Conservation (phyloP, 805 yeast species). For the Barnettozyma populi region DNA sequence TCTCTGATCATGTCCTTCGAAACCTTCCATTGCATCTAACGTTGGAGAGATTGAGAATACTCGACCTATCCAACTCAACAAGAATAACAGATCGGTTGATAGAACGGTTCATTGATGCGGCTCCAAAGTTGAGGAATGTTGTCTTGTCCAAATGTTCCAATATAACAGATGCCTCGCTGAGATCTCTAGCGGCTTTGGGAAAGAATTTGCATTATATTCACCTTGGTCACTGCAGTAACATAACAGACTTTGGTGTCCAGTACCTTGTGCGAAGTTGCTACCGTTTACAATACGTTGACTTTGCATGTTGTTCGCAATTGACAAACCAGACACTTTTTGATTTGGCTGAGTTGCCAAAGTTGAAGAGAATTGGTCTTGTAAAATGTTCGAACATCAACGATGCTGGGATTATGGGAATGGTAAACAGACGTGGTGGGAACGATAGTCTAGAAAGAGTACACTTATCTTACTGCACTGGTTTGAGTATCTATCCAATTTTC, state of each 20-base stretch:
- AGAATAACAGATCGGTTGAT: slow-evolving; percentile 77
- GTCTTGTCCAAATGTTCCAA: slow-evolving; percentile 84
- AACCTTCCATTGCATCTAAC: slow-evolving; percentile 41
- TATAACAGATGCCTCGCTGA: slow-evolving; percentile 75
- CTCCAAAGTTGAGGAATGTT: slow-evolving; percentile 84
- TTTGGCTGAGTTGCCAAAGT: slow-evolving; percentile 67
- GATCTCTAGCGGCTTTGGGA: slow-evolving; percentile 67
- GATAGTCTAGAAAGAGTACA: slow-evolving; percentile 91
- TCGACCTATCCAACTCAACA: slow-evolving; percentile 81
- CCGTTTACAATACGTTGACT: slow-evolving; percentile 84
- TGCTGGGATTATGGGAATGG: slow-evolving; percentile 67
- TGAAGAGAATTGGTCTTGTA: slow-evolving; percentile 88
- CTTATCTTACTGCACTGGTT: slow-evolving; percentile 80
- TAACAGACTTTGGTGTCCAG: slow-evolving; percentile 85
- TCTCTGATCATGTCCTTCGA: slow-evolving; percentile 63
- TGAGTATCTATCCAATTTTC: slow-evolving; percentile 74
- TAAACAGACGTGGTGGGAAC: slow-evolving; percentile 60
- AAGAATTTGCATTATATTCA: slow-evolving; percentile 83
- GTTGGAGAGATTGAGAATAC: slow-evolving; percentile 65
- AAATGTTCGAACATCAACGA: slow-evolving; percentile 87
- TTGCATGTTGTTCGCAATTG: slow-evolving; percentile 88
- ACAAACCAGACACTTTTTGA: slow-evolving; percentile 79
- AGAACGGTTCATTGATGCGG: slow-evolving; percentile 61
- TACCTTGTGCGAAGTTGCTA: slow-evolving; percentile 71
- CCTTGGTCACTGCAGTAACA: slow-evolving; percentile 86